Evolutionary conservation across 805 yeast species (phyloP), one percentile per base, ranked within the genome.

Genomic region (Candida anglica): DNA sequence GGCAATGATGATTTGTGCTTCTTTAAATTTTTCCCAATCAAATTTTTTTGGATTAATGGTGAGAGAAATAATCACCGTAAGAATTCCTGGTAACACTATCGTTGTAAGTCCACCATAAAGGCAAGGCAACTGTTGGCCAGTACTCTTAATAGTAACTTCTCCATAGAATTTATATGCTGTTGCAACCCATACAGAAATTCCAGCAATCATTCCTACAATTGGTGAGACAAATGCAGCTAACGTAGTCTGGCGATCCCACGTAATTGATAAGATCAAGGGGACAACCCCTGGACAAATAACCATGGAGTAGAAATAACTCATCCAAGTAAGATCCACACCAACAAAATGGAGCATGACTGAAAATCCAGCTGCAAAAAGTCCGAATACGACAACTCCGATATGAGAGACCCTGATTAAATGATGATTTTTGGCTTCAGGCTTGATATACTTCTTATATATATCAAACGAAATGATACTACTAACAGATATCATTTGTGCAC

Each of bases 401-500:
- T 71, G 74, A 1, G 75, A 66, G 3, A 63, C 66, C 17, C 51
- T 46, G 23, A 70, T 60, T 41, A 71, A 59, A 32, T 63, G 58
- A 15, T 52, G 48, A 31, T 70, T 68, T n/a, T 60, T 45, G 7
- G 77, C 77, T 4, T 52, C 39, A 30, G 64, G 64, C 29, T 63
- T 63, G 37, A 68, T 44, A 45, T 70, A 71, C 32, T 52, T 63
- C 57, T 66, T 60, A 52, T 61, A 71, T 36, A 69, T 58, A 47
- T 71, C 77, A 42, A 65, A 71, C 2, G 75, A 67, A 26, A 70
- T n/a, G n/a, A n/a, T n/a, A n/a, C n/a, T n/a, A n/a, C n/a, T n/a
- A n/a, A n/a, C n/a, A n/a, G n/a, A n/a, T n/a, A n/a, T n/a, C n/a
- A n/a, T n/a, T n/a, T n/a, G n/a, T n/a, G n/a, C n/a, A n/a, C n/a